Base-by-base conservation (phyloP, 2,329 filamentous ascomycete species). In the Didymella pomorum region DNA sequence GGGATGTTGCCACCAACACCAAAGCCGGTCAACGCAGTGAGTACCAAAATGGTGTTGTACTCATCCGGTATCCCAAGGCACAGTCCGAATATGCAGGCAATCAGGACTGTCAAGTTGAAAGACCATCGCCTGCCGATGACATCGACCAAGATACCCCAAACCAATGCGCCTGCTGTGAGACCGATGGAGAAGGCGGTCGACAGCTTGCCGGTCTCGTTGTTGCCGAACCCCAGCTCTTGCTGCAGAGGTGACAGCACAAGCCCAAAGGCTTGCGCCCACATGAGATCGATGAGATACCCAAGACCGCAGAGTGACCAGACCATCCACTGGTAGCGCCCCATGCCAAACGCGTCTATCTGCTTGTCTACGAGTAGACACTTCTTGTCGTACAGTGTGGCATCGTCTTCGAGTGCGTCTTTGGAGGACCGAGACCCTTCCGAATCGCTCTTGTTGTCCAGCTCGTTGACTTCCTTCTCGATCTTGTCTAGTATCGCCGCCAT, bases 181-280 rank as follows among this genome's bases (percentile, higher is more conserved):
- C 84, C 84, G 4, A 82, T 78, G 8, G 80, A 84, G 67, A 86
- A 86, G 4, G 82, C 80, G 0, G 81, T 81, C 9, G 79, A 83
- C n/a, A 87, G 82, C 46, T 84, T 84, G 58, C 81, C 80, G n/a
- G 74, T 75, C 52, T 80, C 65, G 26, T 72, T 66, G 31, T 72
- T 72, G 5, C 72, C 69, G 55, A 87, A 86, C 0, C 83, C 83
- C 21, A 87, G 68, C 69, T 87, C 85, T 67, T 86, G 84, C 64
- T 85, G 78, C 55, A 87, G 68, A 7, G 84, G 81, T 10, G 80
- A 80, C 16, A 85, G 70, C 0, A 85, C 79, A 1, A 87, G 78
- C 11, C 83, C 83, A 64, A 87, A 85, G 0, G 82, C 84, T 62
- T 86, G 84, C 3, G 84, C 83, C 83, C 84, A 87, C 45, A 85